Conservation (phyloP, 1,284 basidiomycete species). For the Heterobasidion irregulare region DNA sequence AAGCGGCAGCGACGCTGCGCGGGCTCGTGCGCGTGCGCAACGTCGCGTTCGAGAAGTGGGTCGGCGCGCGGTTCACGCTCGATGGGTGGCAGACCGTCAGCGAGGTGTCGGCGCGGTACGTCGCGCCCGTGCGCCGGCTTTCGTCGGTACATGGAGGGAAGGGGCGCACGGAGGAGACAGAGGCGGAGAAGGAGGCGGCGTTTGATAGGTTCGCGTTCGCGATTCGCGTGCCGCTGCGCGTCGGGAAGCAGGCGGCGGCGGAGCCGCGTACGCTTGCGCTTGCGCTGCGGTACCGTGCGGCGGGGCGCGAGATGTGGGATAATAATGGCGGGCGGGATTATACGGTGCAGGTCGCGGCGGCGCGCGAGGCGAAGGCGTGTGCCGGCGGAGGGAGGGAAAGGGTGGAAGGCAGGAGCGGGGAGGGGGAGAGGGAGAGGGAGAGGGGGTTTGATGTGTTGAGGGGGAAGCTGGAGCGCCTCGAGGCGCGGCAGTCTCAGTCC, state of each 20-base stretch:
- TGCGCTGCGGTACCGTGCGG: conserved; percentile 72
- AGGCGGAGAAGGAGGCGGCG: conserved; percentile 27
- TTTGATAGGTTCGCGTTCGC: conserved; percentile 66
- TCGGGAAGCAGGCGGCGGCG: conserved; percentile 26
- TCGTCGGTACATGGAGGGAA: too few relatives aligned
- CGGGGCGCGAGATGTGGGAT: conserved; percentile 82
- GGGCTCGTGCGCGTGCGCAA: conserved; percentile 82
- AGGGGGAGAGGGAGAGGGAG: too few relatives aligned
- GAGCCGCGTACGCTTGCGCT: conserved; percentile 84
- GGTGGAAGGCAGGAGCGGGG: conserved; percentile 5
- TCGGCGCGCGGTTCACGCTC: conserved; percentile 87
- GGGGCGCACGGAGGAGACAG: too few relatives aligned
- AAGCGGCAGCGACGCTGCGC: conserved; percentile 49
- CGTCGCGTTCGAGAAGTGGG: conserved; percentile 81
- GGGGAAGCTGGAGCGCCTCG: conserved; percentile 10
- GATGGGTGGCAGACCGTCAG: conserved; percentile 95
- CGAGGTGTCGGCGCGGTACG: conserved; percentile 80
- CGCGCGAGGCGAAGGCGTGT: conserved; percentile 8
- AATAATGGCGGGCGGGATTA: conserved; percentile 84
- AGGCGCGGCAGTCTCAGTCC: conserved; percentile 7
- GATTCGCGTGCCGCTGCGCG: conserved; percentile 21
- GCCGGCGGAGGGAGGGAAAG: conserved; percentile 2
- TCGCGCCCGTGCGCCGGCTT: conserved; percentile 39
- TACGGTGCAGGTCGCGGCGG: conserved; percentile 46
- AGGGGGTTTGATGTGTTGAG: background rate